phyloP scores from a whole-genome alignment of 73 alveolate genomes.

The Strombidium stylifer region DNA sequence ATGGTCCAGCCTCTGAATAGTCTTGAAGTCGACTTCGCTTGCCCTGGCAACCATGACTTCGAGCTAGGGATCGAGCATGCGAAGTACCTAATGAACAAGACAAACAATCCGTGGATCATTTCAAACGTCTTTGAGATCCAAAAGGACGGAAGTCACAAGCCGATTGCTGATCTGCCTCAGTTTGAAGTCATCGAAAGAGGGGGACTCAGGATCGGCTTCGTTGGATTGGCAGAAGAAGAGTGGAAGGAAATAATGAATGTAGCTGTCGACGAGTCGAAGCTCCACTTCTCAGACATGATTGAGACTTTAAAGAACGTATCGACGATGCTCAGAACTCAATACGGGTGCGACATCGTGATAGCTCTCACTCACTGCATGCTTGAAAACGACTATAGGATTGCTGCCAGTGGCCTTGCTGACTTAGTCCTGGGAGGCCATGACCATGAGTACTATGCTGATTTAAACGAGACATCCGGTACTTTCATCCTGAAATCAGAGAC shows the following conservation, averaged over 20 bases:
- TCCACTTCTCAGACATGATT: slow-evolving; percentile 42
- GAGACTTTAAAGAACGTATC: slow-evolving; percentile 24
- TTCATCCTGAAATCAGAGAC: slow-evolving; percentile 56
- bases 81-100: too few species aligned
- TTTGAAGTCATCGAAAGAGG: slow-evolving; percentile 30
- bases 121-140: too few species aligned
- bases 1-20: slow-evolving; percentile 67
- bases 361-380: slow-evolving; percentile 84
- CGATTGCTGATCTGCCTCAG: slow-evolving; percentile 57
- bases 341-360: slow-evolving; percentile 66
- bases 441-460: slow-evolving; percentile 33
- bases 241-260: slow-evolving; percentile 65
- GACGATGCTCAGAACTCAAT: slow-evolving; percentile 41
- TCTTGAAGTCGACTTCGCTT: slow-evolving; percentile 60
- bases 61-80: slow-evolving; percentile 10
- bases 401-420: slow-evolving; percentile 52
- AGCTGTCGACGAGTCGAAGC: slow-evolving; percentile 4
- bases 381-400: slow-evolving; percentile 64
- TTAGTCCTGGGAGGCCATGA: slow-evolving; percentile 86
- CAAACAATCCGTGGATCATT: too few species aligned
- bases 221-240: slow-evolving; percentile 79
- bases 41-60: slow-evolving; percentile 89
- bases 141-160: slow-evolving; percentile 45
- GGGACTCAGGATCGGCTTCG: slow-evolving; percentile 60
- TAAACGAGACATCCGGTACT: slow-evolving; percentile 28